Evolutionary conservation across 345 rosid species (phyloP), one percentile per base, ranked within the genome.

Genomic region (Gossypium thurberi): DNA sequence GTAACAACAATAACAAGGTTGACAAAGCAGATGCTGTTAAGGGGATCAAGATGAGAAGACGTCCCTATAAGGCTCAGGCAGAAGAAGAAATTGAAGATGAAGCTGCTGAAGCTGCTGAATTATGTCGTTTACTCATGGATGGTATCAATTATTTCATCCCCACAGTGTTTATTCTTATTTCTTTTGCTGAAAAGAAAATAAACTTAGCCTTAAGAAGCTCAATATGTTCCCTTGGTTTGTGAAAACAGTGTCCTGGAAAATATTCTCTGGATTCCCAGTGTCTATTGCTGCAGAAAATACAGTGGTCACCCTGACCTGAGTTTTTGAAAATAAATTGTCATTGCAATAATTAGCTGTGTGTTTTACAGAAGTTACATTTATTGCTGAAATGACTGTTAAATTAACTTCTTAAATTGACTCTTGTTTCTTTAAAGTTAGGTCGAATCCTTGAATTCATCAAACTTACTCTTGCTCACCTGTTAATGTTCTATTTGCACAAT

Each of bases 21-120:
- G 92, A 89, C 63, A 92, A 84, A 79, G 77, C 79, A 68, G 98
- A 94, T 74, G 91, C 92, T 46, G 96, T 87, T 37, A 94, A 94
- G 83, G 98, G 96, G 73, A 81, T 90, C 51, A 92, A 95, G 85
- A 92, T 95, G 97, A 85, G 99, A 81, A 85, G 99, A 74, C 86
- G 77, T 43, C 90, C 94, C 56, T 88, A 82, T 44, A 88, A 79
- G 79, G 89, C 87, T 75, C 97, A 89, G 85, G 90, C 92, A 42
- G 89, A 92, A 77, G 99, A 95, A 82, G 96, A 90, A 82, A 85
- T 78, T 77, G 98, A 92, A 82, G 99, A 95, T 83, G 99, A 92
- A 86, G 98, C 90, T 37, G 92, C 96, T 53, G 99, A 94, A 84
- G 96, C 90, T 14, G 94, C 94, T 25, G 97, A 95, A 78, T 81